Base-by-base conservation (phyloP, 148 eudicot species). In the Spergularia bocconei region DNA sequence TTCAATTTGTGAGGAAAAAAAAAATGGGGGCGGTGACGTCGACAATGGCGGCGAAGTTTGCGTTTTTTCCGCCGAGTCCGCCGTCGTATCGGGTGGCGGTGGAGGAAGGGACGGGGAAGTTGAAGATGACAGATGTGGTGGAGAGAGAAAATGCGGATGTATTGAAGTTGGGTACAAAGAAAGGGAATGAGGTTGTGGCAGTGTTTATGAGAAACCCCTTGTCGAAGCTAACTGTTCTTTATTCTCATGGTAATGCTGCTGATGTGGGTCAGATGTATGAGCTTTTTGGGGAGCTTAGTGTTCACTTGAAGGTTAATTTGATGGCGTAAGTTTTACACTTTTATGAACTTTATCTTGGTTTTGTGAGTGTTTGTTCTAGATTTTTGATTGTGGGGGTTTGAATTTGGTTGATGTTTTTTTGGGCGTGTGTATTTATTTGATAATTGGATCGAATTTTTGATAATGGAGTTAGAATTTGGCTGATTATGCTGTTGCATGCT, bases 181-280 rank as follows among this genome's bases (percentile, higher is more conserved):
- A 62, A 71, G 87, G 87, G 75, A 85, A 85, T 36, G 87, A 85
- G 51, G 71, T 85, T 29, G 79, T 85, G 16, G 85, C 83, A 4
- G 85, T 85, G 13, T 82, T 85, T 25, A 67, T 85, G 79, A 77
- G 87, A 66, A 82, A 85, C 72, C 87, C 87, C 16, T 20, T 77
- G 72, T 85, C 87, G 6, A 79, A 80, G 75, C 78, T 85, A n/a
- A 89, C 93, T 70, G 54, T 91, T 68, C 65, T 91, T 63, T 91
- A 91, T 72, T 91, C 97, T 1, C 97, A 91, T 78, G 97, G 97
- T 0, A 91, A 91, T 78, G 97, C 97, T 0, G 97, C 97, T 67
- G 97, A 91, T 89, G 66, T 91, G 62, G 97, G 97, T 9, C 97
- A 91, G 84, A 89, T 91, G 97, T 87, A 87, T 64, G 90, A 88